Percentiles rank a stretch among this genome's conserved stretches.
Evolutionary conservation across 2,329 filamentous ascomycete genomes (phyloP).

Genomic region (Ceratocystis albifundus): DNA sequence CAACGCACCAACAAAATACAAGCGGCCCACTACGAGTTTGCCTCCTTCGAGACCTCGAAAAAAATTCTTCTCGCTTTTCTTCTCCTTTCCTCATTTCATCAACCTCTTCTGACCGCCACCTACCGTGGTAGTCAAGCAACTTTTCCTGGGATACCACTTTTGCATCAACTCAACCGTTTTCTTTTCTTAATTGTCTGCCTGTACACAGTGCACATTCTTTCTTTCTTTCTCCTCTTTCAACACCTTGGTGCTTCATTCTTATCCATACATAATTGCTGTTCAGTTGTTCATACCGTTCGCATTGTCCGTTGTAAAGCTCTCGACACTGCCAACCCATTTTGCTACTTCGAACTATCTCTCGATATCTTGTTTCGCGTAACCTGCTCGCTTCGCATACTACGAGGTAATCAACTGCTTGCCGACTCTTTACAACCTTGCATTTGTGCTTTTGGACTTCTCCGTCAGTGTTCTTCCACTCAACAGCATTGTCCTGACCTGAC

Average conservation of each 20-base stretch:
- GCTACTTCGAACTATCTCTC: conserved; percentile 4
- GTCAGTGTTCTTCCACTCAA: background rate
- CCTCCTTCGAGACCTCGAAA: conserved; percentile 9
- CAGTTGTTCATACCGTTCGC: conserved; percentile 15
- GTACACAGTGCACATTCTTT: conserved; percentile 26
- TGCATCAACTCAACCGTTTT: conserved; percentile 6
- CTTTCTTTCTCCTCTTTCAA: conserved; percentile 17
- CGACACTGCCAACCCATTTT: conserved; percentile 6
- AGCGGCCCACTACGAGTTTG: conserved; percentile 18
- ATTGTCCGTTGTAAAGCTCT: conserved; percentile 4
- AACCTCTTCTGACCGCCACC: conserved; percentile 14
- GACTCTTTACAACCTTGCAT: conserved; percentile 6
- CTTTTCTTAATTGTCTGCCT: conserved; percentile 18
- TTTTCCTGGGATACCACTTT: background rate
- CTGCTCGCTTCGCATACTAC: conserved; percentile 12
- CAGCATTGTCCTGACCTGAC: background rate
- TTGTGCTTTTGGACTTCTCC: conserved; percentile 14
- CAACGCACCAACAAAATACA: conserved; percentile 14
- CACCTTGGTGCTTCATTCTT: conserved; percentile 22
- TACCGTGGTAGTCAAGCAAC: background rate
- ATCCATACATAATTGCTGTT: conserved; percentile 22
- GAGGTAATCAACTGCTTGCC: background rate
- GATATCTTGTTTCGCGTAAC: conserved; percentile 18
- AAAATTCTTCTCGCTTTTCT: conserved; percentile 13
- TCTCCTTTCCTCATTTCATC: conserved; percentile 15